These are phyloP conservation scores for Cladophialophora psammophila DNA, from an alignment of 2,329 filamentous ascomycete species.

Conservation along the genomic window DNA sequence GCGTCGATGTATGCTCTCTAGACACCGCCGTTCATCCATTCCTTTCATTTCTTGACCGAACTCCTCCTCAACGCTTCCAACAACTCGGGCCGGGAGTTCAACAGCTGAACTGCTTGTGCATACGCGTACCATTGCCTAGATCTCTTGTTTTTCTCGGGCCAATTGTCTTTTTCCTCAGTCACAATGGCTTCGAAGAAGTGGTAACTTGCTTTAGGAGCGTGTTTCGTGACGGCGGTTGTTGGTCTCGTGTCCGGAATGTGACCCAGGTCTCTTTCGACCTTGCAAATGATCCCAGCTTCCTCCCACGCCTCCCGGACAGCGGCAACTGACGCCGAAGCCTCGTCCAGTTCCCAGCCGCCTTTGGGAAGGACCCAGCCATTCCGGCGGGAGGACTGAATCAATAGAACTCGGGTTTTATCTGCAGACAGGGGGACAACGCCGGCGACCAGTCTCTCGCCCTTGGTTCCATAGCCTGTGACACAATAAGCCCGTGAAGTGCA, in stretches of 20 bases:
- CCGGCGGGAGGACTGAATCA: conserved; percentile 90
- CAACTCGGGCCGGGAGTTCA: conserved; percentile 83
- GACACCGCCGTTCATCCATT: neutral
- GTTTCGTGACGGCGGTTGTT: conserved; percentile 58
- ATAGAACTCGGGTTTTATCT: conserved; percentile 85
- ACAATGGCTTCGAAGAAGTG: conserved; percentile 82
- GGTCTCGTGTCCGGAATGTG: conserved; percentile 81
- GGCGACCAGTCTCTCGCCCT: conserved; percentile 93
- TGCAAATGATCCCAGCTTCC: conserved; percentile 90
- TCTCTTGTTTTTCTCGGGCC: conserved; percentile 94
- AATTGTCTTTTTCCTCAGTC: conserved; percentile 80
- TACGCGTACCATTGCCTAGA: conserved; percentile 90
- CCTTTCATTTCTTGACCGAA: conserved; percentile 62
- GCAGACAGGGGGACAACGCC: conserved; percentile 88
- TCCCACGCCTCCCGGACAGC: conserved; percentile 94
- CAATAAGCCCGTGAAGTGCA: conserved; percentile 21
- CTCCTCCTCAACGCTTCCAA: conserved; percentile 85
- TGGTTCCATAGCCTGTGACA: conserved; percentile 79
- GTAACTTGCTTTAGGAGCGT: conserved; percentile 70
- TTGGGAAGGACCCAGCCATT: conserved; percentile 97
- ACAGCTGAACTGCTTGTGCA: conserved; percentile 76
- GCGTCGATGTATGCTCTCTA: conserved; percentile 6
- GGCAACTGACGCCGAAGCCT: conserved; percentile 84
- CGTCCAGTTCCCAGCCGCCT: conserved; percentile 96
- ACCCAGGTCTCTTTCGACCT: conserved; percentile 83